Evolutionary conservation across 1,284 basidiomycete genomes (phyloP), one percentile per base, ranked within the genome.

Genomic region (Moniliella sp.): DNA sequence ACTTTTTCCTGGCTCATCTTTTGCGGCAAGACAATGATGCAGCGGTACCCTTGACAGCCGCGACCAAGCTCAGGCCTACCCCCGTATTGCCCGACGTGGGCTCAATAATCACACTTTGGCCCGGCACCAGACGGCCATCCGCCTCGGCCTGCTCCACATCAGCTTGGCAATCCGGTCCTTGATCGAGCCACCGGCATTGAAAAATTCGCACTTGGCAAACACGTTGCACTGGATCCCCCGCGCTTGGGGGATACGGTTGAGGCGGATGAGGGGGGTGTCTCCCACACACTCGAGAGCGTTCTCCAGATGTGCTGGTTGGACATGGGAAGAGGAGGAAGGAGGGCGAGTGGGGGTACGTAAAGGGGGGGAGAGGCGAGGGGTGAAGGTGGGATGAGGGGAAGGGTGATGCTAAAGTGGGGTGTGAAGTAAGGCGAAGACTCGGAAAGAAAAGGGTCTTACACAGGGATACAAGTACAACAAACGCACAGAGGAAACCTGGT

Each of bases 1-100:
- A 88, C 83, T 64, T 97, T 97, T 65, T 97, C 86, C 37, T 76
- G 64, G 3, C 78, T 83, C 88, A 94, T 97, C 67, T 94, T 97
- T 57, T 84, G 76, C 29, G 86, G 88, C 57, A 48, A 32, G 35
- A 82, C 86, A 61, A 97, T 97, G 59, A 97, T 84, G 50, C 64
- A 67, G 31, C 62, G 58, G 44, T 64, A 64, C 75, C 80, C 71
- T 81, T 81, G 63, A 86, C 74, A 15, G 84, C 83, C 48, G 81
- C 82, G 0, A 80, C 75, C 65, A 94, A 70, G 4, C 50, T 50
- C 14, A 56, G 43, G 18, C 49, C 52, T 69, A 40, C 57, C n/a
- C 82, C 83, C n/a, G 83, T 91, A 57, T 93, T 93, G 12, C 84
- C 84, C 15, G 80, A 78, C 2, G 79, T 81, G 19, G 52, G 50